Conservation (phyloP, 352 stramenopile species). For the Globisporangium radiosum region DNA sequence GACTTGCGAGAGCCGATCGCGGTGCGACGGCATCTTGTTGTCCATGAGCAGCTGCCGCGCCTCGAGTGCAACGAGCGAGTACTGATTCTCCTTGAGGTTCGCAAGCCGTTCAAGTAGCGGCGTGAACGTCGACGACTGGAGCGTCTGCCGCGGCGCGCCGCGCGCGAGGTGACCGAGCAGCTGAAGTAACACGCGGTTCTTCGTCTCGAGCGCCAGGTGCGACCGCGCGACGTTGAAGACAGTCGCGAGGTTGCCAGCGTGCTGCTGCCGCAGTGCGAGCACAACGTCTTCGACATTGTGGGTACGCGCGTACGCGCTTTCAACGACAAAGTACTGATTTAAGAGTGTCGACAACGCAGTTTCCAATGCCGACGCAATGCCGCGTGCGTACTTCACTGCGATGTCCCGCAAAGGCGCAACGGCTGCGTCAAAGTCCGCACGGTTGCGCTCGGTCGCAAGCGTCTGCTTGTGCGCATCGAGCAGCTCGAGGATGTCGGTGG, state of each 20-base stretch:
- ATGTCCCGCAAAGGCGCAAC: constrained; percentile 73
- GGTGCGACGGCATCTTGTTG: constrained; percentile 95
- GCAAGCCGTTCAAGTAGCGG: constrained; percentile 82
- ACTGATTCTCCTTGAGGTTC: constrained; percentile 87
- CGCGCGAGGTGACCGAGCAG: constrained; percentile 53
- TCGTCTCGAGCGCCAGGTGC: constrained; percentile 86
- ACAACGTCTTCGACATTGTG: constrained; percentile 83
- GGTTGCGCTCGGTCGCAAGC: constrained; percentile 43
- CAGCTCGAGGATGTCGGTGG: constrained; percentile 42
- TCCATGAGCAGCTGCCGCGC: constrained; percentile 95
- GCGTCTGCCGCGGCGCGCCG: constrained; percentile 37
- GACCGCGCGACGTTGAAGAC: constrained; percentile 90
- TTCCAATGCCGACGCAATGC: constrained; percentile 62
- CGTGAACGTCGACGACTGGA: constrained; percentile 63
- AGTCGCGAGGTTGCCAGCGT: constrained; percentile 77
- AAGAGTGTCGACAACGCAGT: constrained; percentile 64
- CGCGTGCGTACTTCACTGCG: constrained; percentile 66
- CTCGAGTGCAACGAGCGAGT: constrained; percentile 91
- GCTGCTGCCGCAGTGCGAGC: constrained; percentile 84
- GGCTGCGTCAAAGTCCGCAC: constrained; percentile 61
- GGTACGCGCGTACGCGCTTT: constrained; percentile 65
- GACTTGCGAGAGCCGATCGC: constrained; percentile 83
- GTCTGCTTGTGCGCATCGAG: constrained; percentile 62
- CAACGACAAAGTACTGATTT: constrained; percentile 74
- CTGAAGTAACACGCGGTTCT: constrained; percentile 79